phyloP scores from a whole-genome alignment of 2,329 filamentous ascomycete species.

The Colletotrichum eremochloae region DNA sequence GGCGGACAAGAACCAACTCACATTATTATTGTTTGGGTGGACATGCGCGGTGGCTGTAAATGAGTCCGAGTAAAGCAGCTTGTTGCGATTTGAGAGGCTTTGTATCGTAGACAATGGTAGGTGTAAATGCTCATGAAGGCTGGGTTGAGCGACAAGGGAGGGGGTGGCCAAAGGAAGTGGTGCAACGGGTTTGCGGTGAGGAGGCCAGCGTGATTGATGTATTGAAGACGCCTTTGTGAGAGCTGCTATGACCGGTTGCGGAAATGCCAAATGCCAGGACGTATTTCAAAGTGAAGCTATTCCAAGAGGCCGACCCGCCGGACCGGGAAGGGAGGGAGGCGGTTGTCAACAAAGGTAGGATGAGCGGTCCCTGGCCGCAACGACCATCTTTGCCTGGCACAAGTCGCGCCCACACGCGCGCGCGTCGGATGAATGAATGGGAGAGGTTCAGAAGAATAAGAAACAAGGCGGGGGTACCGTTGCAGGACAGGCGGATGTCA shows the following conservation, averaged over 20 bases:
- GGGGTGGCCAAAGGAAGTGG: slow-evolving; percentile 14
- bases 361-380: slow-evolving; percentile 38
- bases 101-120: slow-evolving; percentile 38
- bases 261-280: not conserved
- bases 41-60: slow-evolving; percentile 20
- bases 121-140: slow-evolving; percentile 30
- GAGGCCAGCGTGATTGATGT: not conserved
- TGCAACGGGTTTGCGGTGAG: slow-evolving; percentile 10
- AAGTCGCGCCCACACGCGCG: slow-evolving; percentile 39
- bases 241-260: slow-evolving; percentile 22
- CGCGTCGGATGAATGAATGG: slow-evolving; percentile 26
- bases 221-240: slow-evolving; percentile 24
- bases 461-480: slow-evolving; percentile 8
- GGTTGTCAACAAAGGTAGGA: slow-evolving; percentile 41
- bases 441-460: not conserved
- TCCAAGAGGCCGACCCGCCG: slow-evolving; percentile 38
- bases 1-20: slow-evolving; percentile 29
- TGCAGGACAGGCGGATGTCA: not conserved
- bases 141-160: slow-evolving; percentile 37
- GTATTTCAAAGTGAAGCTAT: slow-evolving; percentile 38
- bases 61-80: slow-evolving; percentile 8
- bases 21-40: slow-evolving; percentile 36
- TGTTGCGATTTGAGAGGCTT: slow-evolving; percentile 14
- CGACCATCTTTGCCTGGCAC: slow-evolving; percentile 37
- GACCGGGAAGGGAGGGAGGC: slow-evolving; percentile 39